phyloP scores from a whole-genome alignment of 75 land plant species.

The Sequoiadendron giganteum region DNA sequence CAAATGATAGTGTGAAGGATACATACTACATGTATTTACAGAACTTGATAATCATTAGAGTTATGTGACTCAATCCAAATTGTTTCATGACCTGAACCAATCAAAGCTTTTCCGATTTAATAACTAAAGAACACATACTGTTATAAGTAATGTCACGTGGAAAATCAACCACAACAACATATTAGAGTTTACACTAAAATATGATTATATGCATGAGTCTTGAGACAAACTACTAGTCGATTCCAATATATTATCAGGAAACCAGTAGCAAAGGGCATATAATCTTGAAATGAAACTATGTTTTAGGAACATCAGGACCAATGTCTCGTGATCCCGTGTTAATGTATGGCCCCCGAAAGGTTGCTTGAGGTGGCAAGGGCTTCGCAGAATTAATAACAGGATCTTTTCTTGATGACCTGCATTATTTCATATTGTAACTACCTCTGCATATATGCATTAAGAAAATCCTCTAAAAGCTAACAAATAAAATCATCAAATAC shows the following conservation, averaged over 20 bases:
- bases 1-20: background rate
- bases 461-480: background rate
- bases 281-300: background rate
- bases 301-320: slow-evolving; percentile 63
- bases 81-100: background rate
- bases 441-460: background rate
- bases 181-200: background rate
- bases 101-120: background rate
- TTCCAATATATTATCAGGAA: background rate
- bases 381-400: slow-evolving; percentile 85
- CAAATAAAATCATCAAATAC: background rate
- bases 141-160: background rate
- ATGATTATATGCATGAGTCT: background rate
- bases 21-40: background rate
- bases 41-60: background rate
- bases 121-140: background rate
- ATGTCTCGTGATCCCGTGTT: slow-evolving; percentile 96
- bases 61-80: background rate
- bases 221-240: background rate
- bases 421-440: slow-evolving; percentile 5
- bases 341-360: slow-evolving; percentile 92
- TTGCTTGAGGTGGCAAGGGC: slow-evolving; percentile 89
- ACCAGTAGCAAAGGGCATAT: background rate
- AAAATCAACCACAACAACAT: background rate
- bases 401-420: slow-evolving; percentile 48